Conservation (phyloP, 2,329 filamentous ascomycete genomes). For the Pseudogymnoascus sp. region DNA sequence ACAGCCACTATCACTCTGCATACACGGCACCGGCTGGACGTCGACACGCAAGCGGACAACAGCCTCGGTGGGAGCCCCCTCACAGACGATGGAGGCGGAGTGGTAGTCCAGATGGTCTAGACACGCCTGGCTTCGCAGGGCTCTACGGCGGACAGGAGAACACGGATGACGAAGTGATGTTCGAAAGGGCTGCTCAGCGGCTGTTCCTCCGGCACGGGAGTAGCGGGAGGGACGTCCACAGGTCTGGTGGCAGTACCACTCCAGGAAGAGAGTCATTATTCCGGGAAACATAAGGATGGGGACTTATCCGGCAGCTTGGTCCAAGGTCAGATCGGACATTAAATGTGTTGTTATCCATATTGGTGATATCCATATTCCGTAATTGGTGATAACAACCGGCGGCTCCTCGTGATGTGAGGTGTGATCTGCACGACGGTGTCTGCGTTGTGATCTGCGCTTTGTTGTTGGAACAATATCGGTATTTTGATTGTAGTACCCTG, state of each 20-base stretch:
- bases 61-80: background rate
- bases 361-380: background rate
- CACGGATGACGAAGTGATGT: slow-evolving; percentile 35
- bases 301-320: background rate
- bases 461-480: background rate
- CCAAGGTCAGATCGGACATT: background rate
- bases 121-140: slow-evolving; percentile 38
- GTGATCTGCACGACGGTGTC: background rate
- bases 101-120: slow-evolving; percentile 33
- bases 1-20: slow-evolving; percentile 35
- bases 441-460: background rate
- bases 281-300: background rate
- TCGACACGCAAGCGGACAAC: slow-evolving; percentile 12
- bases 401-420: background rate
- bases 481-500: background rate
- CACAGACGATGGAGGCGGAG: slow-evolving; percentile 21
- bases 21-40: slow-evolving; percentile 37
- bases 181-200: slow-evolving; percentile 25
- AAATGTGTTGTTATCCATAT: background rate
- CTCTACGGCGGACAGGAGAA: slow-evolving; percentile 45
- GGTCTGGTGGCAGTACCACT: background rate
- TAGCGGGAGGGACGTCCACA: background rate
- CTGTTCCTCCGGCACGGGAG: slow-evolving; percentile 15
- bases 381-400: background rate
- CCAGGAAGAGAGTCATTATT: background rate